Percentiles rank a stretch among this genome's conserved stretches.
Conservation (phyloP, 2,329 filamentous ascomycete genomes). For the Cordyceps tenuipes region DNA sequence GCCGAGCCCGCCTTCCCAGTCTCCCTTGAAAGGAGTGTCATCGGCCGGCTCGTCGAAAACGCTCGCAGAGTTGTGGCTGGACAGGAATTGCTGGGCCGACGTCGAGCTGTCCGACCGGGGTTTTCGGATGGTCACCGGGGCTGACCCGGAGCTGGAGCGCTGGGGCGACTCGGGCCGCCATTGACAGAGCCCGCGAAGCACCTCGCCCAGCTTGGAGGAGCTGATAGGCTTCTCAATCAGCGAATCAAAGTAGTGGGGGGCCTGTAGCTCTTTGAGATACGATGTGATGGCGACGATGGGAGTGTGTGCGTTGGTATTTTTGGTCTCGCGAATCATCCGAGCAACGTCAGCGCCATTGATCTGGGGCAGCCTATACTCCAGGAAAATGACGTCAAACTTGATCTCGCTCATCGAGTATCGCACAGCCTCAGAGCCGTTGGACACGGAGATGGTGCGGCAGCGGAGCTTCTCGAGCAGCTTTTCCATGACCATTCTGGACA, state of each 20-base stretch:
- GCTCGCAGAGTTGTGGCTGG: conserved; percentile 82
- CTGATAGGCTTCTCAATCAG: conserved; percentile 96
- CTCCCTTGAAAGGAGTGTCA: conserved; percentile 65
- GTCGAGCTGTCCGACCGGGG: conserved; percentile 69
- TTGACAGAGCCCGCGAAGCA: conserved; percentile 78
- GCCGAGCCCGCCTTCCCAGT: conserved; percentile 74
- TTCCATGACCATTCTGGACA: conserved; percentile 98
- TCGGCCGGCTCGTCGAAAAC: conserved; percentile 83
- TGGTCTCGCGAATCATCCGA: conserved; percentile 94
- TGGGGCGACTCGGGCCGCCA: conserved; percentile 71
- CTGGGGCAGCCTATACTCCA: conserved; percentile 91
- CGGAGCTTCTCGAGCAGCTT: conserved; percentile 90
- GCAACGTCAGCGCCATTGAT: conserved; percentile 94
- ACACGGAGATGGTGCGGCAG: conserved; percentile 86
- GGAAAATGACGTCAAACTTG: conserved; percentile 97
- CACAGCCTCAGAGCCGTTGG: conserved; percentile 84
- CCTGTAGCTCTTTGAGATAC: conserved; percentile 94
- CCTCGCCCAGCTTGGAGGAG: conserved; percentile 80
- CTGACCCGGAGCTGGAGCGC: conserved; percentile 34
- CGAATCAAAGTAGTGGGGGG: conserved; percentile 90
- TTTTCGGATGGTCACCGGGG: conserved; percentile 54
- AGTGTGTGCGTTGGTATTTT: conserved; percentile 88
- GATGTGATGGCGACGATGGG: conserved; percentile 95
- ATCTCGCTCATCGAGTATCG: conserved; percentile 94
- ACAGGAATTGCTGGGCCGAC: conserved; percentile 65